A percentile compares a stretch with the other conserved stretches of the same genome.
These are phyloP conservation scores for Fusarium pseudoanthophilum DNA, from an alignment of 2,329 filamentous ascomycete genomes.

Conservation along the genomic window DNA sequence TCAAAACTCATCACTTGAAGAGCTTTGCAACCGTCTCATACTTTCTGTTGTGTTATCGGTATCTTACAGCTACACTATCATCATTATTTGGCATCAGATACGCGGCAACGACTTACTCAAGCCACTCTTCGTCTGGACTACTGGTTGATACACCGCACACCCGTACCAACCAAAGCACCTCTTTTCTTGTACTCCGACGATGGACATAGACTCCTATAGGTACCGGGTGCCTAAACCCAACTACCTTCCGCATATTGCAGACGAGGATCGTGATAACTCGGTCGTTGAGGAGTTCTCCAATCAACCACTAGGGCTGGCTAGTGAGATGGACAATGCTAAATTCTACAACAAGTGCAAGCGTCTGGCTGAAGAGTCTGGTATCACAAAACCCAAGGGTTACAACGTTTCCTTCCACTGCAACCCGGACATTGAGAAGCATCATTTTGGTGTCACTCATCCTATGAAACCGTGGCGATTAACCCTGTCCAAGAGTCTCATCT, in stretches of 20 bases:
- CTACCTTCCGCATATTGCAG: constrained; percentile 66
- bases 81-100: not conserved
- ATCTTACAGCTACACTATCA: not conserved
- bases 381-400: constrained; percentile 84
- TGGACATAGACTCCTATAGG: constrained; percentile 60
- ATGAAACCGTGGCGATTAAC: constrained; percentile 99
- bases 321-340: constrained; percentile 65
- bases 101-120: constrained; percentile 15
- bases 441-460: constrained; percentile 95
- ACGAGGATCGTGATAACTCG: constrained; percentile 61
- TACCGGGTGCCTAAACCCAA: constrained; percentile 68
- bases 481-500: constrained; percentile 92
- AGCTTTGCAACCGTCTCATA: not conserved
- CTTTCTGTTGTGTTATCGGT: not conserved
- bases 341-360: constrained; percentile 69
- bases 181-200: constrained; percentile 26
- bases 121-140: constrained; percentile 6
- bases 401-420: constrained; percentile 97
- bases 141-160: not conserved
- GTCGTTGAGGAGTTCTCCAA: constrained; percentile 63
- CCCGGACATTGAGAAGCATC: constrained; percentile 92
- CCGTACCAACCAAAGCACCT: not conserved
- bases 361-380: constrained; percentile 70
- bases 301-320: constrained; percentile 60
- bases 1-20: not conserved